These are phyloP conservation scores for Rosa hybrid DNA, from an alignment of 331 rosid genomes.

Conservation along the genomic window DNA sequence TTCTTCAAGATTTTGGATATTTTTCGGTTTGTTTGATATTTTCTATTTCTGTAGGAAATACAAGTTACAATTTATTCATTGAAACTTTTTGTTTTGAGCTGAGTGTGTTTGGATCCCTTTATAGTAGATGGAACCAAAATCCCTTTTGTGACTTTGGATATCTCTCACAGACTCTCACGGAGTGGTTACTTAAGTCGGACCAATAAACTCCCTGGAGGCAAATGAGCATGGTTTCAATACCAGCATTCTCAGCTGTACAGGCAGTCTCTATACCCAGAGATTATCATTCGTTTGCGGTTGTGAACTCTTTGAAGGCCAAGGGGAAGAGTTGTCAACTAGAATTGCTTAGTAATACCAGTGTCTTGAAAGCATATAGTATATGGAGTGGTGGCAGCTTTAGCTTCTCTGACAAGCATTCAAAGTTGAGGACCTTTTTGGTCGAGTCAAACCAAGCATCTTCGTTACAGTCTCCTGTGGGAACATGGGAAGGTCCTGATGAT, in stretches of 20 bases:
- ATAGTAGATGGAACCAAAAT: not conserved
- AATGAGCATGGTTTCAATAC: constrained; percentile 10
- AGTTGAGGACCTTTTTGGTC: constrained; percentile 29
- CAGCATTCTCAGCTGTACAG: not conserved
- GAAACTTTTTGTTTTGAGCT: no score
- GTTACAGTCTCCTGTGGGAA: constrained; percentile 31
- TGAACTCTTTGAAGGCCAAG: not conserved
- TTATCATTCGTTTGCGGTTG: not conserved
- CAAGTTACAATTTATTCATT: no score
- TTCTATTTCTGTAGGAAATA: not conserved
- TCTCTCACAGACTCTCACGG: not conserved
- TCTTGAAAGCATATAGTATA: constrained; percentile 22
- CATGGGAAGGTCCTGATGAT: constrained; percentile 85
- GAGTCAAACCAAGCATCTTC: constrained; percentile 32
- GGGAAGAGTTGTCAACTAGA: not conserved
- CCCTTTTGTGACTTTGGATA: not conserved
- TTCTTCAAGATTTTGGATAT: not conserved
- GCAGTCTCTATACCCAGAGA: constrained; percentile 2
- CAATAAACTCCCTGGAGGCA: not conserved
- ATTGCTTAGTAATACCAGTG: not conserved
- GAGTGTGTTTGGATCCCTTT: no score
- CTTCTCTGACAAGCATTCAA: constrained; percentile 24
- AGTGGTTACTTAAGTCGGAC: not conserved
- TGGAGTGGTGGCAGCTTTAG: constrained; percentile 25
- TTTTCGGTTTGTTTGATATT: not conserved